A percentile compares a stretch with the other conserved stretches of the same genome.
phyloP scores from a whole-genome alignment of 305 asterid species.

The Fraxinus sp. region DNA sequence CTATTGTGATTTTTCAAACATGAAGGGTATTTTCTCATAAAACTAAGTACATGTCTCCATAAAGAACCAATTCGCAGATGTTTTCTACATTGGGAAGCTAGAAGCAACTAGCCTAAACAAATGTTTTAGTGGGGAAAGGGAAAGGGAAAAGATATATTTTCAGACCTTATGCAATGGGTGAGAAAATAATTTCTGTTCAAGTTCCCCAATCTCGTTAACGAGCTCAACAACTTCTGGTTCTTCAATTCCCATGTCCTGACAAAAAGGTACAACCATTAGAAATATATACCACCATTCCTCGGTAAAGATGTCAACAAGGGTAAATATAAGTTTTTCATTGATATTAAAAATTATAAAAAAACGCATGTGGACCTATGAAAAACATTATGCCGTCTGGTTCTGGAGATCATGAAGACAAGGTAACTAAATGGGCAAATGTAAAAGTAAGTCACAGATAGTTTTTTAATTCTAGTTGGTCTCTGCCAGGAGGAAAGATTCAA shows the following conservation, averaged over 20 bases:
- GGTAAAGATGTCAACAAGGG: slow-evolving; percentile 8
- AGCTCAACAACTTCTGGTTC: slow-evolving; percentile 79
- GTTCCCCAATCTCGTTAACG: slow-evolving; percentile 59
- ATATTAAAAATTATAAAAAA: slow-evolving; percentile 1
- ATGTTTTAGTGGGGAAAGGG: background rate
- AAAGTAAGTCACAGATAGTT: background rate
- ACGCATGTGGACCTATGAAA: background rate
- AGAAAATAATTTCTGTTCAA: slow-evolving; percentile 28
- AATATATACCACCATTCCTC: background rate
- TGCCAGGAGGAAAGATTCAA: background rate
- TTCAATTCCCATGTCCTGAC: slow-evolving; percentile 86
- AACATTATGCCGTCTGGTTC: background rate
- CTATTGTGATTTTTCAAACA: background rate
- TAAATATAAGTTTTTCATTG: background rate
- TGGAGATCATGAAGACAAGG: background rate
- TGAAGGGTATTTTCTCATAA: too few species aligned
- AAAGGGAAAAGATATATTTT: background rate
- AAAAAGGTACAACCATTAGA: slow-evolving; percentile 21
- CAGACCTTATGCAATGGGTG: slow-evolving; percentile 84
- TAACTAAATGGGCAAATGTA: background rate
- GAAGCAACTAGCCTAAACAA: slow-evolving; percentile 12
- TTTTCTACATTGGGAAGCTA: background rate
- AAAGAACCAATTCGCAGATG: slow-evolving; percentile 15
- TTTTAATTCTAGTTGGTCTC: background rate
- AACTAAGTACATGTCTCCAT: slow-evolving; percentile 2